Conservation (phyloP, 768 basidiomycete genomes). For the Tubosaeta sp. region DNA sequence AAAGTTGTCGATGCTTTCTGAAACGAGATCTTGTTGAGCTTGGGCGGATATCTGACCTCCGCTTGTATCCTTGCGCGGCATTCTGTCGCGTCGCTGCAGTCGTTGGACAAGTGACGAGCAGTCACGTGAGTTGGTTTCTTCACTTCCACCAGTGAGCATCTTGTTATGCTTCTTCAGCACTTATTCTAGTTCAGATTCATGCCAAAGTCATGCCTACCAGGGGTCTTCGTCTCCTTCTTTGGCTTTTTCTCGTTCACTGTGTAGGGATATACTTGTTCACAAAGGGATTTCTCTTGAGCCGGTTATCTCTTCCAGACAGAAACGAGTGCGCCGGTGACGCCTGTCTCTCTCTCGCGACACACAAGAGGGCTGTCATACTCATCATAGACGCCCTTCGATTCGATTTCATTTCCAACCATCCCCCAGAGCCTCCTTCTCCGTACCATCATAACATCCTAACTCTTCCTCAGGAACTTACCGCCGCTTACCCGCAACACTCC, state of each 20-base stretch:
- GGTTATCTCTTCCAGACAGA: constrained; percentile 35
- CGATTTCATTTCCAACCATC: constrained; percentile 81
- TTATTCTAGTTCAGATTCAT: constrained; percentile 1
- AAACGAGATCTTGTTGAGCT: constrained; percentile 73
- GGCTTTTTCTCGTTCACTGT: constrained; percentile 65
- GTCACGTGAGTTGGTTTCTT: too few relatives aligned
- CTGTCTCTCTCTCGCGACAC: constrained; percentile 45
- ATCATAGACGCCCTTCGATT: constrained; percentile 92
- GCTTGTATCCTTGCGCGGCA: constrained; percentile 68
- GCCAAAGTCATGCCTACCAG: constrained; percentile 17
- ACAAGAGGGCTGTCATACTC: constrained; percentile 76
- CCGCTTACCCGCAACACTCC: constrained; percentile 60
- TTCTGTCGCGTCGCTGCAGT: constrained; percentile 23
- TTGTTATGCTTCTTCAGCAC: neutral
- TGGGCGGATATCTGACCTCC: constrained; percentile 60
- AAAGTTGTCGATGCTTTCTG: constrained; percentile 84
- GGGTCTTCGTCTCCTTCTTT: constrained; percentile 38
- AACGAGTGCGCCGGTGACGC: constrained; percentile 54
- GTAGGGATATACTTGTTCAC: constrained; percentile 87
- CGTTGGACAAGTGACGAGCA: neutral
- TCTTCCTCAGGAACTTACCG: constrained; percentile 70
- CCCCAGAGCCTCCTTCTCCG: constrained; percentile 50
- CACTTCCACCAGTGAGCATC: neutral
- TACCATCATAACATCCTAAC: constrained; percentile 82
- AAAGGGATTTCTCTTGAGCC: constrained; percentile 85